phyloP scores from a whole-genome alignment of 371 early-diverging fungal species.

The Zychaea mexicana region DNA sequence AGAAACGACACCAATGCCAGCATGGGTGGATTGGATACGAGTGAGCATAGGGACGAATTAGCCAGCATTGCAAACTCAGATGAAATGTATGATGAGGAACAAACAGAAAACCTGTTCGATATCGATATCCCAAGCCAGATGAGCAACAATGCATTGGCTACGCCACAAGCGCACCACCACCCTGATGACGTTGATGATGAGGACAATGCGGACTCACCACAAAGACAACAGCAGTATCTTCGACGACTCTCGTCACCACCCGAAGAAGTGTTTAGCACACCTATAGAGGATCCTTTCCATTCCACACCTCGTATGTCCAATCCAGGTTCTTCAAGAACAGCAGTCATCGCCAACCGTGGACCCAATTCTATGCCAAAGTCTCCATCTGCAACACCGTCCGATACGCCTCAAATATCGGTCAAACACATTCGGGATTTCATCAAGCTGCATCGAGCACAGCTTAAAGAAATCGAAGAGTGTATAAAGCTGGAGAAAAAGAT shows the following conservation, averaged over 20 bases:
- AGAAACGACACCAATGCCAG: slow-evolving; percentile 2
- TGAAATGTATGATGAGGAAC: slow-evolving; percentile 32
- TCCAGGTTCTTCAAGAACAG: too few relatives aligned
- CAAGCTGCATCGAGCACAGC: slow-evolving; percentile 74
- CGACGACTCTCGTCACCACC: slow-evolving; percentile 45
- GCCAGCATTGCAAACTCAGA: slow-evolving; percentile 21
- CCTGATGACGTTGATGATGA: background rate
- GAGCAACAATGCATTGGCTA: slow-evolving; percentile 27
- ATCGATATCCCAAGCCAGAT: slow-evolving; percentile 39
- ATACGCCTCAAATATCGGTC: slow-evolving; percentile 1
- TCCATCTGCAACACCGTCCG: background rate
- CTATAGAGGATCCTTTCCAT: slow-evolving; percentile 18
- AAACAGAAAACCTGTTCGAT: slow-evolving; percentile 42
- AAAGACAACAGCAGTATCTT: slow-evolving; percentile 30
- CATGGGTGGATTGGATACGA: background rate
- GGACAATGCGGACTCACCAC: slow-evolving; percentile 4
- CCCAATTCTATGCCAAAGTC: background rate
- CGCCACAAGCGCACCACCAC: slow-evolving; percentile 33
- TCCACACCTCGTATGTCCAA: too few relatives aligned
- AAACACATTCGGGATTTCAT: slow-evolving; percentile 68
- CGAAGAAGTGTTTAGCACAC: slow-evolving; percentile 20
- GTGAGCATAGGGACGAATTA: background rate
- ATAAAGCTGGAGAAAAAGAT: slow-evolving; percentile 79
- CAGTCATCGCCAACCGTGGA: background rate
- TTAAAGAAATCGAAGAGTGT: slow-evolving; percentile 77